Conservation (phyloP, 2,329 filamentous ascomycete genomes). For the Talaromyces sp. region DNA sequence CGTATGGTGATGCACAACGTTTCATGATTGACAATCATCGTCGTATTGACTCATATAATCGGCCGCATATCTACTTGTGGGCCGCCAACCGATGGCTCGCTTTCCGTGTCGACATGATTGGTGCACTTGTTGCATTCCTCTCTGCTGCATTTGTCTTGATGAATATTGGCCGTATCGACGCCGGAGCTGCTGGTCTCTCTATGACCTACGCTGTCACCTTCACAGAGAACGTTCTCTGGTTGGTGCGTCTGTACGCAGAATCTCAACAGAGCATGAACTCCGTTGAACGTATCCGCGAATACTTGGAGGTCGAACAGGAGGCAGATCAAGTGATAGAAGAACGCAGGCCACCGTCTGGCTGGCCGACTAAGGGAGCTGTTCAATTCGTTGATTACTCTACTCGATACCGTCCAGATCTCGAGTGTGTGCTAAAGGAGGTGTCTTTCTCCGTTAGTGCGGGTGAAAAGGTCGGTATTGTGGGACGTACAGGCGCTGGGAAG, state of each 20-base stretch:
- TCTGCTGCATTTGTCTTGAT: slow-evolving; percentile 86
- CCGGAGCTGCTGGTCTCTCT: slow-evolving; percentile 88
- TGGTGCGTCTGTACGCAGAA: slow-evolving; percentile 86
- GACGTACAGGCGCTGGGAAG: slow-evolving; percentile 92
- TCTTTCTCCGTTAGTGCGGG: slow-evolving; percentile 81
- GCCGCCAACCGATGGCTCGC: slow-evolving; percentile 95
- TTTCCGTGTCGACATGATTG: slow-evolving; percentile 84
- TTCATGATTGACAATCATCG: slow-evolving; percentile 89
- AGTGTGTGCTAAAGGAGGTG: slow-evolving; percentile 78
- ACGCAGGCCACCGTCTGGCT: slow-evolving; percentile 72
- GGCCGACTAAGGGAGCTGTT: slow-evolving; percentile 82
- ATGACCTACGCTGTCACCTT: slow-evolving; percentile 96
- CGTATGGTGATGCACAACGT: slow-evolving; percentile 88
- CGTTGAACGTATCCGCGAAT: slow-evolving; percentile 95
- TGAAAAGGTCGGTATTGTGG: slow-evolving; percentile 95
- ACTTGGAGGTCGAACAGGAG: slow-evolving; percentile 93
- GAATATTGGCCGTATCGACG: slow-evolving; percentile 78
- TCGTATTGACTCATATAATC: slow-evolving; percentile 84
- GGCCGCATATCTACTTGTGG: slow-evolving; percentile 96
- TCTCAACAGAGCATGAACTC: slow-evolving; percentile 99
- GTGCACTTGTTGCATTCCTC: slow-evolving; percentile 89
- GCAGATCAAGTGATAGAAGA: slow-evolving; percentile 74
- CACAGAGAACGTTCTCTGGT: slow-evolving; percentile 94
- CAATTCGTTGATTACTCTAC: slow-evolving; percentile 89
- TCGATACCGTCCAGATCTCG: slow-evolving; percentile 81